phyloP scores from a whole-genome alignment of 805 yeast species.

The Starmerella stellata region DNA sequence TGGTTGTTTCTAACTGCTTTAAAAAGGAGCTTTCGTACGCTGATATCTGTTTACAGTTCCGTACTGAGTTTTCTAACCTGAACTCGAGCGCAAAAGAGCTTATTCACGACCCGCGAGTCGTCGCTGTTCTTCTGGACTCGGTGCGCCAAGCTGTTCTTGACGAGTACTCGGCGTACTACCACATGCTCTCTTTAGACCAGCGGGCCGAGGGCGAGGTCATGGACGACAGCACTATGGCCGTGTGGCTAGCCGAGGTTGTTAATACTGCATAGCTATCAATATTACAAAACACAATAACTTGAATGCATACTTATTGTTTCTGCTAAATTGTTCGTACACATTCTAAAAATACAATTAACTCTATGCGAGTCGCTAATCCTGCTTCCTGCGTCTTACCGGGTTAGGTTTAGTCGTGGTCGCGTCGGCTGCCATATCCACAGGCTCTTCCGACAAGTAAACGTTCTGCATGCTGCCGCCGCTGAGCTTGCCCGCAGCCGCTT shows the following conservation, averaged over 20 bases:
- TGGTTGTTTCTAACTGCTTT: constrained; percentile 23
- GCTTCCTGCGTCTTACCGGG: not conserved
- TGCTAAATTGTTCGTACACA: too few relatives aligned
- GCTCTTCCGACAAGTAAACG: not conserved
- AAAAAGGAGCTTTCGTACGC: constrained; percentile 13
- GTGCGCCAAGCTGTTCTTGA: constrained; percentile 42
- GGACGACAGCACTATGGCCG: constrained; percentile 45
- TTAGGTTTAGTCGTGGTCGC: not conserved
- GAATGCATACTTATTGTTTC: too few relatives aligned
- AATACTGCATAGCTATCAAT: not conserved
- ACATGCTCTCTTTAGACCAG: constrained; percentile 19
- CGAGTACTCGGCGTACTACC: constrained; percentile 38
- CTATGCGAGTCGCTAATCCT: too few relatives aligned
- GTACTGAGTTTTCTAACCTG: constrained; percentile 26
- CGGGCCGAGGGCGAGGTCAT: constrained; percentile 31
- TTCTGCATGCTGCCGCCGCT: not conserved
- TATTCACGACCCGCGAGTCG: constrained; percentile 35
- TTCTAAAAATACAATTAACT: too few relatives aligned
- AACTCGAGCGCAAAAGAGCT: constrained; percentile 64
- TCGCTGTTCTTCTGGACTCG: constrained; percentile 41
- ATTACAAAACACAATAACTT: too few relatives aligned
- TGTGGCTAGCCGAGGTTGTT: constrained; percentile 27
- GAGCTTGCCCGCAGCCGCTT: constrained; percentile 7
- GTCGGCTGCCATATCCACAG: not conserved
- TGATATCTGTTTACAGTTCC: constrained; percentile 32